phyloP scores from a whole-genome alignment of 768 basidiomycete species.

The Kondoa subrosea region DNA sequence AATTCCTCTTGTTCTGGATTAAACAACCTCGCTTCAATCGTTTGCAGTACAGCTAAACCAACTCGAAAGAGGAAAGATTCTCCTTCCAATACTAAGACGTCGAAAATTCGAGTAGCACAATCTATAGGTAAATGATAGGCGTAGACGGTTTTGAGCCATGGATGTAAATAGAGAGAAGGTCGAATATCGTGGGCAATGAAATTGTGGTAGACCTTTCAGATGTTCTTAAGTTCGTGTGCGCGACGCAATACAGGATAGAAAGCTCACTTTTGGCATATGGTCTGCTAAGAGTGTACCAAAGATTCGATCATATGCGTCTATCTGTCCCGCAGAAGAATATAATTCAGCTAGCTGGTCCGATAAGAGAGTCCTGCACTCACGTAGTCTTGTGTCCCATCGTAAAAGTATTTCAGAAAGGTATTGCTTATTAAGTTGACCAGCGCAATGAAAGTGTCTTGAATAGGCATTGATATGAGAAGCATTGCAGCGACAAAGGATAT shows the following conservation, averaged over 20 bases:
- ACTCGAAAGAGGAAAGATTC: slow-evolving; percentile 77
- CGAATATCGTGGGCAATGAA: slow-evolving; percentile 86
- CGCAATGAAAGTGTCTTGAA: slow-evolving; percentile 53
- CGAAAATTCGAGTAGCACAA: slow-evolving; percentile 75
- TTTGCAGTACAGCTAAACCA: slow-evolving; percentile 61
- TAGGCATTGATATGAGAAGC: slow-evolving; percentile 67
- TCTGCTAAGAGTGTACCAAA: slow-evolving; percentile 84
- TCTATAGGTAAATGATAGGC: slow-evolving; percentile 78
- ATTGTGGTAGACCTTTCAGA: slow-evolving; percentile 65
- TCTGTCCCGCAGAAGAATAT: slow-evolving; percentile 36
- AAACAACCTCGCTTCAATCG: slow-evolving; percentile 69
- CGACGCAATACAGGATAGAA: background rate
- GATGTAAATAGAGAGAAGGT: slow-evolving; percentile 60
- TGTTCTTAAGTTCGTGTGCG: slow-evolving; percentile 3
- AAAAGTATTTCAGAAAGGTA: slow-evolving; percentile 71
- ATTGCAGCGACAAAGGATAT: slow-evolving; percentile 51
- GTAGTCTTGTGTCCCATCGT: slow-evolving; percentile 52
- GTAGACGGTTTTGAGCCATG: slow-evolving; percentile 68
- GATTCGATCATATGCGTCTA: slow-evolving; percentile 82
- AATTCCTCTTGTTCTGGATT: slow-evolving; percentile 69
- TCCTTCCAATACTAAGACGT: slow-evolving; percentile 69
- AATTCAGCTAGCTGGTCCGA: background rate
- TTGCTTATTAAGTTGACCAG: slow-evolving; percentile 73
- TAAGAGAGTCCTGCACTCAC: slow-evolving; percentile 39
- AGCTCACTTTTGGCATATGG: slow-evolving; percentile 66